These are phyloP conservation scores for Trypanosoma congolense DNA, from an alignment of 208 protist species.

Conservation along the genomic window DNA sequence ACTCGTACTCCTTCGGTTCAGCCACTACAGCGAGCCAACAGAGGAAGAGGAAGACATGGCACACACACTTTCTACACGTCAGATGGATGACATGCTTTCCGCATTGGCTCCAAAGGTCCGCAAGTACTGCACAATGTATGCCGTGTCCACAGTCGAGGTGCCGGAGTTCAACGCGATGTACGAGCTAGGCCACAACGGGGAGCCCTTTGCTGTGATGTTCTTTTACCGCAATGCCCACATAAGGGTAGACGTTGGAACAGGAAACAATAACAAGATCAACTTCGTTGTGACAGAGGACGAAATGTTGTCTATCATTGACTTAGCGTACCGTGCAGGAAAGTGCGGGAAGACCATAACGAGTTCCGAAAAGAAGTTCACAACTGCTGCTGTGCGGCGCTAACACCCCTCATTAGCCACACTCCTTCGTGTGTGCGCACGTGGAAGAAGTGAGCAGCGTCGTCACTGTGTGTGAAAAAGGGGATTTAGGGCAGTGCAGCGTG, in stretches of 20 bases:
- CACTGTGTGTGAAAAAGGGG: too few relatives aligned
- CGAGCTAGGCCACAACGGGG: conserved; percentile 94
- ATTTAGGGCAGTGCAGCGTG: too few relatives aligned
- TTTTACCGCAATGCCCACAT: conserved; percentile 99
- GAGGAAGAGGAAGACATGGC: conserved; percentile 13
- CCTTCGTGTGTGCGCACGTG: too few relatives aligned
- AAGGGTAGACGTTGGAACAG: conserved; percentile 98
- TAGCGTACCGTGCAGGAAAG: conserved; percentile 93
- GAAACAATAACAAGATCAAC: conserved; percentile 99
- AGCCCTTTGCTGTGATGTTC: conserved; percentile 98
- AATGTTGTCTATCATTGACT: conserved; percentile 96
- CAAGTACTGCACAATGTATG: conserved; percentile 77
- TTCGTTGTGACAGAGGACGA: conserved; percentile 96
- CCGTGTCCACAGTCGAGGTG: conserved; percentile 82
- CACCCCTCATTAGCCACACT: too few relatives aligned
- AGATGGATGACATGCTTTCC: conserved; percentile 66
- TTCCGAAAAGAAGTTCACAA: conserved; percentile 96
- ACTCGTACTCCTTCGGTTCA: conserved; percentile 75
- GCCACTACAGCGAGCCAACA: conserved; percentile 30
- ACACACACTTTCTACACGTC: conserved; percentile 60
- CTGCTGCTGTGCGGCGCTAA: conserved; percentile 46
- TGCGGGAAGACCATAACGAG: conserved; percentile 95
- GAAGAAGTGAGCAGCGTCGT: too few relatives aligned
- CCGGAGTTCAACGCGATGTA: conserved; percentile 99
- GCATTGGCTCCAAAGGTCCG: conserved; percentile 72